Conservation (phyloP, 1,284 basidiomycete genomes). For the Xerocomus nothofagi region DNA sequence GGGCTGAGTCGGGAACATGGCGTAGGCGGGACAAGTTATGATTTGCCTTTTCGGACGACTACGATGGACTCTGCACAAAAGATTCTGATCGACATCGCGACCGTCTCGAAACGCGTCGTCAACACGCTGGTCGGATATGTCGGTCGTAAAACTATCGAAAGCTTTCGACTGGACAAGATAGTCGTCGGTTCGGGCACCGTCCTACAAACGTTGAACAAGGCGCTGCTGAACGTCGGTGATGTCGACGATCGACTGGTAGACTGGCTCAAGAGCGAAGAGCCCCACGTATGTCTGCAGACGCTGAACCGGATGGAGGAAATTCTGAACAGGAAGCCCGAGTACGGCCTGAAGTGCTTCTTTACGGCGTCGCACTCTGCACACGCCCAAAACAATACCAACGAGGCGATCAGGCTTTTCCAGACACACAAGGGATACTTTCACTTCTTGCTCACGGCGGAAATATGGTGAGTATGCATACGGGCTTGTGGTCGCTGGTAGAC, state of each 20-base stretch:
- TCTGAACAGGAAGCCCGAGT: background rate
- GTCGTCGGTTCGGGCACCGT: constrained; percentile 6
- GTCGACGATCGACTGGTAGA: background rate
- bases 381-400: background rate
- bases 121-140: background rate
- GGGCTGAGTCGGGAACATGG: constrained; percentile 28
- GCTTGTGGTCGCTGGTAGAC: too few species aligned
- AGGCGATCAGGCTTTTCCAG: background rate
- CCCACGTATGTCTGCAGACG: background rate
- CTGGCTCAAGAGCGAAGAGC: background rate
- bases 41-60: constrained; percentile 6
- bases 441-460: constrained; percentile 1
- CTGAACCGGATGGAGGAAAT: background rate
- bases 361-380: background rate
- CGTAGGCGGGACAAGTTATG: background rate
- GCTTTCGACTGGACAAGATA: constrained; percentile 14
- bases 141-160: constrained; percentile 15
- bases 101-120: background rate
- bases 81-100: too few species aligned
- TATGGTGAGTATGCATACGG: background rate
- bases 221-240: background rate
- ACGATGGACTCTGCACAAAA: too few species aligned
- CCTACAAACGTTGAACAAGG: constrained; percentile 2
- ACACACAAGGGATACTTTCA: background rate
- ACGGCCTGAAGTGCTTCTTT: background rate